A percentile compares a stretch with the other conserved stretches of the same genome.
Conservation (phyloP, 1,139 yeast genomes). For the Debaryomyces nepalensis region DNA sequence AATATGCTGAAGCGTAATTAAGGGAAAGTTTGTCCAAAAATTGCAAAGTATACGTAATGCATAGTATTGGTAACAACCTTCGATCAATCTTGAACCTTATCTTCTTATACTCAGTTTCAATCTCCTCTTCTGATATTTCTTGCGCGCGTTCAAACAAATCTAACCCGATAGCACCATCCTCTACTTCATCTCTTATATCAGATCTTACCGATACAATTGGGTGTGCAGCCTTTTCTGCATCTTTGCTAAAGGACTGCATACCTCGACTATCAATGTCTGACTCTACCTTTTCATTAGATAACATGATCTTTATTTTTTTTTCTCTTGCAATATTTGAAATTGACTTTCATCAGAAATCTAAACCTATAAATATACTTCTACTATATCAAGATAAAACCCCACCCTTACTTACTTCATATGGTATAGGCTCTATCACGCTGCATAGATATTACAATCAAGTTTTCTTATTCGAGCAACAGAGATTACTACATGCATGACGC, state of each 20-base stretch:
- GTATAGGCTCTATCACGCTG: too few species aligned
- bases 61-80: slow-evolving; percentile 48
- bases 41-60: slow-evolving; percentile 52
- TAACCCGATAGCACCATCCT: slow-evolving; percentile 27
- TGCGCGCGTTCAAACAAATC: slow-evolving; percentile 37
- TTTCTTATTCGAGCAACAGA: too few species aligned
- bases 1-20: slow-evolving; percentile 37
- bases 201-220: slow-evolving; percentile 9
- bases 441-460: too few species aligned
- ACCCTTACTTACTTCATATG: too few species aligned
- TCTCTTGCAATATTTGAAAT: neutral
- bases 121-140: slow-evolving; percentile 31
- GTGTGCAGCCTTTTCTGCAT: slow-evolving; percentile 8
- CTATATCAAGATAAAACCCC: too few species aligned
- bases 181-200: slow-evolving; percentile 6
- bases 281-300: neutral
- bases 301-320: neutral
- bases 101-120: slow-evolving; percentile 23
- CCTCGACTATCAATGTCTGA: neutral
- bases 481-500: too few species aligned
- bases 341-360: neutral
- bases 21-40: slow-evolving; percentile 54
- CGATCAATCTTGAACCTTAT: slow-evolving; percentile 45
- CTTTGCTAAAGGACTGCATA: neutral
- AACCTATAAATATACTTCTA: too few species aligned